These are phyloP conservation scores for Eucalyptus coolabah DNA, from an alignment of 345 rosid genomes.

Conservation along the genomic window DNA sequence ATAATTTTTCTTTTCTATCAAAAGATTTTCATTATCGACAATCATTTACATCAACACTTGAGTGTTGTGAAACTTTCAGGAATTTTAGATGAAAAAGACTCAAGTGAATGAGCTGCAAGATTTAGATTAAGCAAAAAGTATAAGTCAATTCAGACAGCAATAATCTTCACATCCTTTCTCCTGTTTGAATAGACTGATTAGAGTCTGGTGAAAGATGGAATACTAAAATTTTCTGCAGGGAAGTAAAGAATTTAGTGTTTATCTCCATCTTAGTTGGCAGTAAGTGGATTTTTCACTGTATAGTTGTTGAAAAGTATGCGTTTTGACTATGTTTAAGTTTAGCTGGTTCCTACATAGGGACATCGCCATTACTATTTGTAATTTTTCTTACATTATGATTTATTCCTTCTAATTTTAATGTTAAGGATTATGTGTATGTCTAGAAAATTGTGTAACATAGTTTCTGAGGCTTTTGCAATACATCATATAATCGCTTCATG, in stretches of 20 bases:
- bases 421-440: not conserved
- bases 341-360: not conserved
- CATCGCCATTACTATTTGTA: not conserved
- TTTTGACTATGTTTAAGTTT: not conserved
- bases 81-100: too few relatives aligned
- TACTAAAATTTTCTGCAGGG: not conserved
- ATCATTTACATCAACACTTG: too few relatives aligned
- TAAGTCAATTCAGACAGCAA: too few relatives aligned
- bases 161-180: not conserved
- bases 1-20: too few relatives aligned
- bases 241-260: not conserved
- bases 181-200: too few relatives aligned
- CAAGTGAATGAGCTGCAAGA: too few relatives aligned
- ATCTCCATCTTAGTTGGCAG: not conserved
- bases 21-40: too few relatives aligned
- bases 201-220: not conserved
- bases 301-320: not conserved
- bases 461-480: not conserved
- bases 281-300: not conserved
- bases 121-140: too few relatives aligned
- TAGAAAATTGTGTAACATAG: not conserved
- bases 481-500: not conserved
- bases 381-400: not conserved
- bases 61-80: too few relatives aligned
- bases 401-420: not conserved